phyloP scores from a whole-genome alignment of 2,329 filamentous ascomycete genomes.

The Tolypocladium cylindrosporum region DNA sequence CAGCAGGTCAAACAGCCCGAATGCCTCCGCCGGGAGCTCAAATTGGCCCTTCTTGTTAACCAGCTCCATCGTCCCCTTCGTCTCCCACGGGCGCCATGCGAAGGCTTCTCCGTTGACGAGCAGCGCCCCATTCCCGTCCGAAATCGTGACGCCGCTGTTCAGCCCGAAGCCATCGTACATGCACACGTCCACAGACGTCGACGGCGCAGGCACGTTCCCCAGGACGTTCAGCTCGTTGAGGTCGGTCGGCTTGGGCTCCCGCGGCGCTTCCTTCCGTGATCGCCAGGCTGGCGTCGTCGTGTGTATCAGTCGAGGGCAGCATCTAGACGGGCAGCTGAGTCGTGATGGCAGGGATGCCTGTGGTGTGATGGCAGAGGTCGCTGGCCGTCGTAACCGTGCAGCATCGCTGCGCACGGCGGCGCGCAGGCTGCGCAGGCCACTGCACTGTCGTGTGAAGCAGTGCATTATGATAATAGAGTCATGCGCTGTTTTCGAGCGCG shows the following conservation, averaged over 20 bases:
- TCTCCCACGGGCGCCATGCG: slow-evolving; percentile 73
- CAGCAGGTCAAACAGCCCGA: slow-evolving; percentile 65
- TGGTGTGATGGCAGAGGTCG: neutral
- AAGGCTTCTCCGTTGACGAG: slow-evolving; percentile 84
- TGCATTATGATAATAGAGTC: slow-evolving; percentile 5
- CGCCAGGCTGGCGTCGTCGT: slow-evolving; percentile 4
- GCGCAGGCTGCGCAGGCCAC: slow-evolving; percentile 11
- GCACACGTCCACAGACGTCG: slow-evolving; percentile 77
- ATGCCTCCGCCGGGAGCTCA: slow-evolving; percentile 60
- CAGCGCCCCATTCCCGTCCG: slow-evolving; percentile 60
- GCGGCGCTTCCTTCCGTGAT: slow-evolving; percentile 13
- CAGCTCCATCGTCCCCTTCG: slow-evolving; percentile 36
- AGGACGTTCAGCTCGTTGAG: slow-evolving; percentile 73
- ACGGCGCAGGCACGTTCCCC: slow-evolving; percentile 61
- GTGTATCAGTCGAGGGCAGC: slow-evolving; percentile 5
- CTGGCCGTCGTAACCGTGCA: neutral
- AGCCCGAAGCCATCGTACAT: slow-evolving; percentile 76
- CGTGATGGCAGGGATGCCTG: neutral
- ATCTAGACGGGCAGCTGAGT: neutral
- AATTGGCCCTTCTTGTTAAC: slow-evolving; percentile 73
- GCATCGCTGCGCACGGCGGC: slow-evolving; percentile 5
- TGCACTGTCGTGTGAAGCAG: slow-evolving; percentile 10
- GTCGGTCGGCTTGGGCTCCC: slow-evolving; percentile 39
- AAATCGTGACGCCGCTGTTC: slow-evolving; percentile 66
- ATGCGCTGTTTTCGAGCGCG: neutral